Conservation (phyloP, 305 asterid species). For the Rubia balearica region DNA sequence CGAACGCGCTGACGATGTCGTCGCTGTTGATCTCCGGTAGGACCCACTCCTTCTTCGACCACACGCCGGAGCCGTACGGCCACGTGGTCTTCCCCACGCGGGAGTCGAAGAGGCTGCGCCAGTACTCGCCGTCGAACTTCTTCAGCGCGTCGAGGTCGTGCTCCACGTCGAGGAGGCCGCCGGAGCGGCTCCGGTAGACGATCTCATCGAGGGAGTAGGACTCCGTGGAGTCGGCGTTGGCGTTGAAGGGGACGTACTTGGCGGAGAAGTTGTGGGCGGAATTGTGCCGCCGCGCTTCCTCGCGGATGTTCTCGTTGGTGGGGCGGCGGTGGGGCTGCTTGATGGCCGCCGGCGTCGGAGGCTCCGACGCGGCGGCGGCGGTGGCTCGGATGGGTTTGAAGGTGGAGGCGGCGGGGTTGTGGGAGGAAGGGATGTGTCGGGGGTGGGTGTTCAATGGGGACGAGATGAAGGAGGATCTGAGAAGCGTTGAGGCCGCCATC, state of each 20-base stretch:
- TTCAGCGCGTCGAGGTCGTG: slow-evolving; percentile 26
- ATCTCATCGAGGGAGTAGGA: slow-evolving; percentile 28
- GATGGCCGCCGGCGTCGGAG: not conserved
- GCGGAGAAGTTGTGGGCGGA: slow-evolving; percentile 33
- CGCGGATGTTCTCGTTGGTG: slow-evolving; percentile 34
- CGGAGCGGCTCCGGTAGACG: slow-evolving; percentile 29
- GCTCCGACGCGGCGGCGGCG: slow-evolving; percentile 16
- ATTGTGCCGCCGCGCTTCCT: slow-evolving; percentile 26
- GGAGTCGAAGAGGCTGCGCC: slow-evolving; percentile 27
- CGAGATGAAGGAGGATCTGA: slow-evolving; percentile 30
- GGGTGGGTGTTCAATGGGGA: slow-evolving; percentile 18
- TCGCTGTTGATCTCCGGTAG: slow-evolving; percentile 24
- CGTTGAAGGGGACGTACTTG: slow-evolving; percentile 33
- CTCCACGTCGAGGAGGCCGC: slow-evolving; percentile 28
- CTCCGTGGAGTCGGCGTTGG: slow-evolving; percentile 15
- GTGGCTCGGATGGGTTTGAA: slow-evolving; percentile 29
- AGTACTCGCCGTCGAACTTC: slow-evolving; percentile 26
- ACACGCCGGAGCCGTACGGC: slow-evolving; percentile 34
- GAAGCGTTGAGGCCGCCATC: slow-evolving; percentile 29
- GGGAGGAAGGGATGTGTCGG: slow-evolving; percentile 8
- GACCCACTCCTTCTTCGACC: slow-evolving; percentile 37
- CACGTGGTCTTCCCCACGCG: slow-evolving; percentile 28
- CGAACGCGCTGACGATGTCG: slow-evolving; percentile 26
- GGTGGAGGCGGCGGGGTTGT: not conserved
- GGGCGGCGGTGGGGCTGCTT: slow-evolving; percentile 37